Evolutionary conservation across 495 filamentous ascomycete species (phyloP).

Genomic region (Chaetomium fimeti): DNA sequence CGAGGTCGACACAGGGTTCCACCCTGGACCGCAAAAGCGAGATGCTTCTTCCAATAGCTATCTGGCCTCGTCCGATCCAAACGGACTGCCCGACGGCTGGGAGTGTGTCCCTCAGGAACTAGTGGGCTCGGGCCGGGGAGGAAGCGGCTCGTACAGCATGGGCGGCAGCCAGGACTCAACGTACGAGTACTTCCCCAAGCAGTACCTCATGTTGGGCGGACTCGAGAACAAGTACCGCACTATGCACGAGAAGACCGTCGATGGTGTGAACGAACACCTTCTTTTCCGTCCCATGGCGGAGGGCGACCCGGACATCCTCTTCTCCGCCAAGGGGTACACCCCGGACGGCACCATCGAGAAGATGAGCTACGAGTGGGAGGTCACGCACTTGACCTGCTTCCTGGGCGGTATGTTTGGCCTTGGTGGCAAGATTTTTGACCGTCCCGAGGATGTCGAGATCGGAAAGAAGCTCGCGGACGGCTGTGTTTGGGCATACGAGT

Average conservation of each 20-base stretch:
- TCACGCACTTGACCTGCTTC: slow-evolving; percentile 83
- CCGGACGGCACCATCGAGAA: slow-evolving; percentile 41
- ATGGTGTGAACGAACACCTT: slow-evolving; percentile 70
- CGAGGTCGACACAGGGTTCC: not conserved
- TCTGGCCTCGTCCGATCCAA: slow-evolving; percentile 17
- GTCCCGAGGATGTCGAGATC: slow-evolving; percentile 76
- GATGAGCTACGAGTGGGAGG: slow-evolving; percentile 55
- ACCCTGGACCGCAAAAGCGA: slow-evolving; percentile 9
- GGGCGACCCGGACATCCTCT: slow-evolving; percentile 71
- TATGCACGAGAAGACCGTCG: slow-evolving; percentile 74
- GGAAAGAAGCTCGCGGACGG: slow-evolving; percentile 83
- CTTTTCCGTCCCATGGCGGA: slow-evolving; percentile 83
- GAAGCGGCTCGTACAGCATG: slow-evolving; percentile 53
- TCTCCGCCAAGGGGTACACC: slow-evolving; percentile 56
- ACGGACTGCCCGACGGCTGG: slow-evolving; percentile 33
- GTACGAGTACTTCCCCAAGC: slow-evolving; percentile 93
- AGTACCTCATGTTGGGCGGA: slow-evolving; percentile 77
- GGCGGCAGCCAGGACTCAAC: slow-evolving; percentile 86
- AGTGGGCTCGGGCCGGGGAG: slow-evolving; percentile 37
- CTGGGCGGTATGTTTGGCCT: slow-evolving; percentile 91
- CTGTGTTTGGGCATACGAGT: slow-evolving; percentile 90
- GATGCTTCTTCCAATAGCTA: not conserved
- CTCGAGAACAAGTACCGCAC: slow-evolving; percentile 72
- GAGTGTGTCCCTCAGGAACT: slow-evolving; percentile 59
- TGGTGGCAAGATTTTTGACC: slow-evolving; percentile 79